Evolutionary conservation across 371 early-diverging fungal genomes (phyloP), one percentile per base, ranked within the genome.

Genomic region (Haplosporangium sp.): DNA sequence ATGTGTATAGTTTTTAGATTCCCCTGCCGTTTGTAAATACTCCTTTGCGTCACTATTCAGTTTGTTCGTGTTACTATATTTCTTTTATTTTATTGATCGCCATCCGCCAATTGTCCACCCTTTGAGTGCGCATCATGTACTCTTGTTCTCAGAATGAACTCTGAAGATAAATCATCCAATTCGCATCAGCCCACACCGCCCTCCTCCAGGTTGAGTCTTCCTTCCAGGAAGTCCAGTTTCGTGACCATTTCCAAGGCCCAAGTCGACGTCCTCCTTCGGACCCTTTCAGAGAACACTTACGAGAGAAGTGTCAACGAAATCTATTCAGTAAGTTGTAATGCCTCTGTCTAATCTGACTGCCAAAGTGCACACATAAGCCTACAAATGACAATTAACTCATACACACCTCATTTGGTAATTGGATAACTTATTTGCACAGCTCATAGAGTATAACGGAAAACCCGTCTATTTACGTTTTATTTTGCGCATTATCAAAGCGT

Each of bases 161-260:
- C 82, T 75, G 82, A 75, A 81, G 82, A 81, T 72, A 74, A 73
- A 72, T 59, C 66, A 71, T 48, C 71, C 65, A 74, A 65, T 59
- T 69, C 72, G 40, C 72, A 67, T 74, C 82, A 75, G 60, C 72
- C 75, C 68, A 72, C 76, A 68, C 70, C 78, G 38, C 57, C 74
- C 55, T 81, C 75, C 38, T 74, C 82, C 72, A 71, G 72, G 82
- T 65, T 72, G 75, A 81, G 76, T 69, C 71, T 81, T 62, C 82
- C 75, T 40, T 71, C 72, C 69, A 81, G 63, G 72, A 81, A 81
- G 59, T 74, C 85, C 35, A 86, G 86, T 74, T 85, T 91, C 75
- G 71, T 81, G 66, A 88, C 87, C 34, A 90, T 90, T 55, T 88
- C 89, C 48, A 91, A 89, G 77, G 92, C 92, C 53, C 92, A 91